phyloP scores from a whole-genome alignment of 306 rosid genomes.

The Cicer bijugum region DNA sequence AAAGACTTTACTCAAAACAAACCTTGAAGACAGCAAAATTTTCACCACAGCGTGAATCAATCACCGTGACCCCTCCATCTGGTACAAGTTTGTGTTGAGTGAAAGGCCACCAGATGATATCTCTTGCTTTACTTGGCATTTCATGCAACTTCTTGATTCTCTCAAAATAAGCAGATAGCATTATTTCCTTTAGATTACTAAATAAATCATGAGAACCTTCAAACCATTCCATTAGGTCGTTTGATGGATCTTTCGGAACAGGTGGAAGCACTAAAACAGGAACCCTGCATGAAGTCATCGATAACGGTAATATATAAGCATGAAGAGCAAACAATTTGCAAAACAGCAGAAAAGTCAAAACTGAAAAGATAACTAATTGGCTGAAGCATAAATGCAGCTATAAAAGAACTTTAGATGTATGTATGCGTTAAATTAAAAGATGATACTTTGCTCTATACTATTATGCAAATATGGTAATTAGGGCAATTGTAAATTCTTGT shows the following conservation, averaged over 20 bases:
- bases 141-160: constrained; percentile 68
- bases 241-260: constrained; percentile 74
- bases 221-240: constrained; percentile 87
- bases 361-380: neutral
- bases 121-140: constrained; percentile 81
- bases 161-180: constrained; percentile 66
- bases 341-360: constrained; percentile 29
- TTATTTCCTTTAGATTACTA: constrained; percentile 68
- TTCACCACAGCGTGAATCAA: constrained; percentile 97
- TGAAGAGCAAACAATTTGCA: constrained; percentile 20
- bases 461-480: neutral
- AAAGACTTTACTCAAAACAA: constrained; percentile 47
- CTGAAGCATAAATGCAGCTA: constrained; percentile 23
- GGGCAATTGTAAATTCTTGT: neutral
- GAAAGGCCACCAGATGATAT: constrained; percentile 97
- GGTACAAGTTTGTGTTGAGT: constrained; percentile 89
- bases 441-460: neutral
- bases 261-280: constrained; percentile 87
- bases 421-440: constrained; percentile 1
- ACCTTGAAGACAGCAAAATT: constrained; percentile 92
- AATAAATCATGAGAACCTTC: constrained; percentile 59
- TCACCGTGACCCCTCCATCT: constrained; percentile 76
- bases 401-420: neutral
- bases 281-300: constrained; percentile 55
- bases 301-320: constrained; percentile 28